phyloP scores from a whole-genome alignment of 106 monocot genomes.

The Vanilla planifolia region DNA sequence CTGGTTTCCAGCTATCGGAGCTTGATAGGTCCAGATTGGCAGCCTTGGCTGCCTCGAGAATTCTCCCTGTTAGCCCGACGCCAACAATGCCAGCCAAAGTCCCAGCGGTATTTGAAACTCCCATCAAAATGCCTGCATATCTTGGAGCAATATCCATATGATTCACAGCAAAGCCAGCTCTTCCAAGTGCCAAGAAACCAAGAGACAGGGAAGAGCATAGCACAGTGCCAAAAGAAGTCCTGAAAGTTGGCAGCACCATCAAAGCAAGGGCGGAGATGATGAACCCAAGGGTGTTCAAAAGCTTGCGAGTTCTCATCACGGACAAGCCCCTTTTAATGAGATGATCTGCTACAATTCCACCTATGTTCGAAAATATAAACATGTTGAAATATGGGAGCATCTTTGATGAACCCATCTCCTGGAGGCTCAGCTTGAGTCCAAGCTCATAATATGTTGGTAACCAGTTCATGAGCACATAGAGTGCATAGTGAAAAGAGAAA shows the following conservation, averaged over 20 bases:
- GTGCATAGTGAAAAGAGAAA: conserved; percentile 92
- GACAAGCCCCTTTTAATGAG: conserved; percentile 69
- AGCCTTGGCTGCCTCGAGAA: conserved; percentile 60
- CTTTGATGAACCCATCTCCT: conserved; percentile 93
- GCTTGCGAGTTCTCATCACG: conserved; percentile 58
- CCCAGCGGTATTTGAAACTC: conserved; percentile 91
- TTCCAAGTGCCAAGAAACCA: conserved; percentile 88
- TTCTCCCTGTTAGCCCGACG: conserved; percentile 82
- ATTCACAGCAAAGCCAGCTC: conserved; percentile 94
- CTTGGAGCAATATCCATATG: conserved; percentile 96
- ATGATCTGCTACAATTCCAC: conserved; percentile 72
- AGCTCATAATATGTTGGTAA: conserved; percentile 86
- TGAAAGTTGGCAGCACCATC: conserved; percentile 58
- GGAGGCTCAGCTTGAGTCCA: conserved; percentile 76
- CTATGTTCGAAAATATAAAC: conserved; percentile 90
- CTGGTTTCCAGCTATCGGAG: conserved; percentile 69
- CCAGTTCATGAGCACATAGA: conserved; percentile 98
- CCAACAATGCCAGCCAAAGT: conserved; percentile 95
- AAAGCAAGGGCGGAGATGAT: conserved; percentile 55
- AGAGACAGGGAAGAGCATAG: conserved; percentile 70
- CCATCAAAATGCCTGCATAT: conserved; percentile 96
- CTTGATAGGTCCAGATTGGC: conserved; percentile 50
- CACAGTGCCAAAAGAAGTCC: conserved; percentile 51
- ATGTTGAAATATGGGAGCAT: conserved; percentile 94
- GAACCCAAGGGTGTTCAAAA: conserved; percentile 77